Evolutionary conservation across 306 rosid genomes (phyloP), one percentile per base, ranked within the genome.

Genomic region (Sicyos baderoa): DNA sequence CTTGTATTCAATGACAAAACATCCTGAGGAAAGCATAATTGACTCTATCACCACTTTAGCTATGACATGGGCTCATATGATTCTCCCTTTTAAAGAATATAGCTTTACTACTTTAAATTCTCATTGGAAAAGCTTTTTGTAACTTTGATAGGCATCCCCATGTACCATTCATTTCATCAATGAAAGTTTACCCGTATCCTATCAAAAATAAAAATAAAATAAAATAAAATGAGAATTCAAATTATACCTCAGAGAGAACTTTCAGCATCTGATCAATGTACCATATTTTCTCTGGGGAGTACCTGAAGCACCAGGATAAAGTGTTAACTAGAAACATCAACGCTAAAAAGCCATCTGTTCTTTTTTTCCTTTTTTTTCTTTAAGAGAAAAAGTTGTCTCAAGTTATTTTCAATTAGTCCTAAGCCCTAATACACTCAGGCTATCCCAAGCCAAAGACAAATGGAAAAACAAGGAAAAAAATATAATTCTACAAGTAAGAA

Each of bases 221-320:
- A n/a, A n/a, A n/a, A n/a, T n/a, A n/a, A n/a, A n/a, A n/a, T 71
- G 54, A 54, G 22, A 71, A 55, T 71, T 37, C 48, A 73, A 75
- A 80, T 80, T 86, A 82, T 93, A 93, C 99, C 99, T 93, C 97
- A 54, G 90, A 82, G 75, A 93, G 90, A 90, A 93, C 99, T 86
- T 86, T 90, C 42, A 93, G 96, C 99, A 93, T 93, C 88, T 86
- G 96, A 80, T 93, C 96, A 59, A 93, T 84, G 83, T 93, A 93
- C 99, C 99, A 93, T 68, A 93, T 88, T 89, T 90, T 93, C 87
- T 90, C 96, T 0, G 86, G 91, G 79, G 99, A 86, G 86, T 87
- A 88, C 91, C 99, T 93, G 79, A 75, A 82, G 67, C 82, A 76
- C 44, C 76, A 89, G 70, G 29, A 27, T 66, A 76, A 75, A 29